Conservation (phyloP, 768 basidiomycete genomes). For the Leccinellum rugosiceps region DNA sequence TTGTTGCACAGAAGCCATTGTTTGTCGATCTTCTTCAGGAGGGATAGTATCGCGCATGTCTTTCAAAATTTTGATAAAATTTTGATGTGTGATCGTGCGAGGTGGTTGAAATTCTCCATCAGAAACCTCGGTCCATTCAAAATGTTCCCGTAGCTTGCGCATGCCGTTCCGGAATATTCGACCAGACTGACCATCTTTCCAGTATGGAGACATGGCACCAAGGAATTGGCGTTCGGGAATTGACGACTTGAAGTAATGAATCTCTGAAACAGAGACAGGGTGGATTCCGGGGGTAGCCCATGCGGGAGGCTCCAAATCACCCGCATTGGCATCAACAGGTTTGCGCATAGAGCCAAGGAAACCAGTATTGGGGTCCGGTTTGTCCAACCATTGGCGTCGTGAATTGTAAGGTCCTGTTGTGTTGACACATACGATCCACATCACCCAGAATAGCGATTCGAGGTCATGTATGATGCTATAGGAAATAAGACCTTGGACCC, state of each 20-base stretch:
- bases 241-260: not conserved
- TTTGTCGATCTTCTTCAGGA: not conserved
- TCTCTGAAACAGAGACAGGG: not conserved
- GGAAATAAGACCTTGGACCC: not conserved
- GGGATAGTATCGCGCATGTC: not conserved
- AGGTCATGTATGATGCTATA: not conserved
- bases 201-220: not conserved
- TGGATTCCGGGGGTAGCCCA: not conserved
- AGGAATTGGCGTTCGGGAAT: not conserved
- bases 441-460: not conserved
- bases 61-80: rapidly evolving
- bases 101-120: not conserved
- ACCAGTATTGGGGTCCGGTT: not conserved
- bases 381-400: not conserved
- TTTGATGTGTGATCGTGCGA: not conserved
- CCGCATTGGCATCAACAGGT: not conserved
- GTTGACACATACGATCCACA: not conserved
- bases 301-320: not conserved
- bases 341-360: not conserved
- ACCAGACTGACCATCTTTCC: not conserved
- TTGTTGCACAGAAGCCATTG: not conserved
- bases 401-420: not conserved
- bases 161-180: not conserved
- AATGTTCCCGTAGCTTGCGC: not conserved
- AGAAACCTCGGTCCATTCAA: not conserved